A percentile compares a stretch with the other conserved stretches of the same genome.
Evolutionary conservation across 306 rosid genomes (phyloP).

Genomic region (Mimosa bimucronata): DNA sequence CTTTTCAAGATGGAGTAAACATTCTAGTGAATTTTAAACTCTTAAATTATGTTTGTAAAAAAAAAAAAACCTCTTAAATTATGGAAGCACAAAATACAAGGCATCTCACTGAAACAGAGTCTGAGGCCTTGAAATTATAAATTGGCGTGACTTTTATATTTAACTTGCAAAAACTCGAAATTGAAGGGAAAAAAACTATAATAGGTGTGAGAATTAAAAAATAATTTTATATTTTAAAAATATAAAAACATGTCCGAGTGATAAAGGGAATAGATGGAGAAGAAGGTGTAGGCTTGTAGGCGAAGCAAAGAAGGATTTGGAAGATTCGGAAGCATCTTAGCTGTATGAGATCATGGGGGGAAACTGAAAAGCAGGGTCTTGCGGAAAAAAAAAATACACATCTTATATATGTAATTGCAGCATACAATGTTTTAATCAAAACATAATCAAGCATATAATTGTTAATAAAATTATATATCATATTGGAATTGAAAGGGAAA

Average conservation of each 20-base stretch:
- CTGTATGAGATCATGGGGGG: neutral
- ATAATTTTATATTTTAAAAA: neutral
- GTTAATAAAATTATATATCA: neutral
- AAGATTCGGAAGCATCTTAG: neutral
- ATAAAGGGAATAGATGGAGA: neutral
- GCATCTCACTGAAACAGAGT: neutral
- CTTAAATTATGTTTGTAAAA: neutral
- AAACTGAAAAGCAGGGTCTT: too few species aligned
- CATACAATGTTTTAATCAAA: neutral
- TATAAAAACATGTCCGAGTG: neutral
- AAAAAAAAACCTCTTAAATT: neutral
- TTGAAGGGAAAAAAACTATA: too few species aligned
- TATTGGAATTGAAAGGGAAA: neutral
- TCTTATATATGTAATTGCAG: neutral
- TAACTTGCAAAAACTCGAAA: neutral
- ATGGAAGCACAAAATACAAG: neutral
- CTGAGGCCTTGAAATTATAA: neutral
- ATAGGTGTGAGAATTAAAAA: neutral
- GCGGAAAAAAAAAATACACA: neutral
- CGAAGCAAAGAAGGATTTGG: slow-evolving; percentile 49
- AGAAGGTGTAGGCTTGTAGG: slow-evolving; percentile 45
- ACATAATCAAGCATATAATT: neutral
- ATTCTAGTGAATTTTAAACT: neutral
- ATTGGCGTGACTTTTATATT: neutral
- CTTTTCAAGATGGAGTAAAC: neutral